phyloP scores from a whole-genome alignment of 768 basidiomycete species.

The Agrocybe chaxingu region DNA sequence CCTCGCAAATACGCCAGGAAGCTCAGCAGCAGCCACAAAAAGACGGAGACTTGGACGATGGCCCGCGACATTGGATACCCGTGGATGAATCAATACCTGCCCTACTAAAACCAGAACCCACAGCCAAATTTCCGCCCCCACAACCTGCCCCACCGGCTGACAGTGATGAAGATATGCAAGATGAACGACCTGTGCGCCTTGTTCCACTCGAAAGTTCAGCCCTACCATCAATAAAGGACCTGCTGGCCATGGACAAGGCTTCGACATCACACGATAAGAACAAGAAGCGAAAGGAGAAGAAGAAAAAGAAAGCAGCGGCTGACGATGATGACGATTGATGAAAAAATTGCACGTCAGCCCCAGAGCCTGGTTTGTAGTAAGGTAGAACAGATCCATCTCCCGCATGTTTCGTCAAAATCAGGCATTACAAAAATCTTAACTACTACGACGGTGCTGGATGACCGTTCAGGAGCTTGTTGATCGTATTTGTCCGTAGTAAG shows the following conservation, averaged over 20 bases:
- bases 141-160: constrained; percentile 14
- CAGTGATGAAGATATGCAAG: constrained; percentile 40
- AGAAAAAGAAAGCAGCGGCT: constrained; percentile 32
- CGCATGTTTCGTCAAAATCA: not conserved
- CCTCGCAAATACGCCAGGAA: not conserved
- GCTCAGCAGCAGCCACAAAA: not conserved
- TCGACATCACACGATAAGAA: constrained; percentile 64
- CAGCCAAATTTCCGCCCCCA: constrained; percentile 10
- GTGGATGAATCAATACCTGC: constrained; percentile 32
- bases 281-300: constrained; percentile 74
- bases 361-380: constrained; percentile 19
- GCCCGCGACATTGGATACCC: constrained; percentile 43
- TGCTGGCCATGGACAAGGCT: constrained; percentile 75
- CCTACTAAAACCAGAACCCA: not conserved
- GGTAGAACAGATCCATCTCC: constrained; percentile 23
- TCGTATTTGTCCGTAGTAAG: constrained; percentile 72
- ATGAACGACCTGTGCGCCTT: constrained; percentile 51
- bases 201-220: constrained; percentile 77
- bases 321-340: constrained; percentile 32
- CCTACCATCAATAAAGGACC: constrained; percentile 78
- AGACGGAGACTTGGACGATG: constrained; percentile 1
- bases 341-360: constrained; percentile 25
- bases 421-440: not conserved
- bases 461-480: constrained; percentile 67
- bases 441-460: constrained; percentile 38